Evolutionary conservation across 164 flowering plant species (phyloP).

Genomic region (Piper betle): DNA sequence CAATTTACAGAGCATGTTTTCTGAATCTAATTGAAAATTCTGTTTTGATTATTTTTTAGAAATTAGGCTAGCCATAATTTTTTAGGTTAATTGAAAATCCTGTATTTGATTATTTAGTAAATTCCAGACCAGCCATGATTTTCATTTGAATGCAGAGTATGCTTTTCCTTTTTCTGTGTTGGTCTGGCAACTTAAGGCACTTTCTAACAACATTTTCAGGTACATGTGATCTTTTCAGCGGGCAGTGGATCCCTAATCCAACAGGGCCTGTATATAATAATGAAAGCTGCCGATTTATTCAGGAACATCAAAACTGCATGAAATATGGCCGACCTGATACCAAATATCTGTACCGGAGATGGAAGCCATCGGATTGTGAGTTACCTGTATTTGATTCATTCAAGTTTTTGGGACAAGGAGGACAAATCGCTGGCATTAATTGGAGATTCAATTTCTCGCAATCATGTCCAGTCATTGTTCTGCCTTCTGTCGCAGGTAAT

Average conservation of each 20-base stretch:
- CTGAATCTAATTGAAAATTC: background rate
- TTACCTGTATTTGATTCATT: constrained; percentile 46
- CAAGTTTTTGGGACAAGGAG: constrained; percentile 69
- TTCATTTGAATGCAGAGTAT: no score
- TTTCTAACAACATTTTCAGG: constrained; percentile 16
- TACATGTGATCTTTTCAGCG: constrained; percentile 60
- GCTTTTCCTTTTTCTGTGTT: no score
- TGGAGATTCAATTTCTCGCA: constrained; percentile 90
- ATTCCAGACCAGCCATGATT: no score
- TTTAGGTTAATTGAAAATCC: no score
- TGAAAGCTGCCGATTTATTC: constrained; percentile 51
- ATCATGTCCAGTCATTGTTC: constrained; percentile 83
- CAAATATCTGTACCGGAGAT: constrained; percentile 75
- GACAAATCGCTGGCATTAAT: constrained; percentile 68
- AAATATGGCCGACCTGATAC: constrained; percentile 83
- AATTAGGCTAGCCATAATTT: no score
- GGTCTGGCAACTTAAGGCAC: background rate
- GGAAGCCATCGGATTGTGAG: constrained; percentile 66
- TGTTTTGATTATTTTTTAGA: background rate
- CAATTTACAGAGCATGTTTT: no score
- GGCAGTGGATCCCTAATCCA: constrained; percentile 71
- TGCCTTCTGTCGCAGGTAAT: constrained; percentile 74
- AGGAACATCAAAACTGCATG: constrained; percentile 86
- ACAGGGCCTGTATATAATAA: constrained; percentile 71
- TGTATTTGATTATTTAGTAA: no score